These are phyloP conservation scores for Fusarium lyarnte DNA, from an alignment of 2,329 filamentous ascomycete genomes.

Conservation along the genomic window DNA sequence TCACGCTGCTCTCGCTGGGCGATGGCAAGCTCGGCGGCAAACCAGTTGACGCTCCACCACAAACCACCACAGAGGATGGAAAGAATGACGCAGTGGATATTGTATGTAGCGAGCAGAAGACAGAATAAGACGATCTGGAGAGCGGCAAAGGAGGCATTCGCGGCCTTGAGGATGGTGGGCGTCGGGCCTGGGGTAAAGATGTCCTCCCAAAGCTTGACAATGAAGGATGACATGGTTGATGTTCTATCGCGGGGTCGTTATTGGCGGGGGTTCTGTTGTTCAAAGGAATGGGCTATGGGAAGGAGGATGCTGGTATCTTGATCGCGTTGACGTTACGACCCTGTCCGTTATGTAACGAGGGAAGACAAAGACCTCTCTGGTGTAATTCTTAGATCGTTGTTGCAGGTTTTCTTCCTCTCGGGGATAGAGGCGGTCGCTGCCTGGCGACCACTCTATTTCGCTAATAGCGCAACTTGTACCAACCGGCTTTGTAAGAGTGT, in stretches of 20 bases:
- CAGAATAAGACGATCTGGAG: slow-evolving; percentile 81
- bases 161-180: slow-evolving; percentile 85
- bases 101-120: slow-evolving; percentile 84
- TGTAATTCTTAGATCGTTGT: slow-evolving; percentile 13
- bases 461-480: slow-evolving; percentile 15
- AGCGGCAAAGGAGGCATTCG: slow-evolving; percentile 87
- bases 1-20: slow-evolving; percentile 54
- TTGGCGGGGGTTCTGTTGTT: slow-evolving; percentile 8
- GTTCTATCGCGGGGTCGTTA: slow-evolving; percentile 22
- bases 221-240: slow-evolving; percentile 65
- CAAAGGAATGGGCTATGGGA: not conserved
- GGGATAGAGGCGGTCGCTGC: slow-evolving; percentile 34
- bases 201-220: slow-evolving; percentile 86
- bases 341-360: not conserved
- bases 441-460: slow-evolving; percentile 37
- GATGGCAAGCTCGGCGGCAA: slow-evolving; percentile 72
- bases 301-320: not conserved
- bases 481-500: slow-evolving; percentile 21
- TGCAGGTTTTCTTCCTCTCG: slow-evolving; percentile 16
- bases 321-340: slow-evolving; percentile 2
- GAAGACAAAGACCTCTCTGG: not conserved
- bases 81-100: slow-evolving; percentile 87
- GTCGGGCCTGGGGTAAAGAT: slow-evolving; percentile 94
- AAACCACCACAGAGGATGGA: slow-evolving; percentile 81
- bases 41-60: slow-evolving; percentile 98